phyloP scores from a whole-genome alignment of 1,284 basidiomycete genomes.

The Microbotryum violaceum region DNA sequence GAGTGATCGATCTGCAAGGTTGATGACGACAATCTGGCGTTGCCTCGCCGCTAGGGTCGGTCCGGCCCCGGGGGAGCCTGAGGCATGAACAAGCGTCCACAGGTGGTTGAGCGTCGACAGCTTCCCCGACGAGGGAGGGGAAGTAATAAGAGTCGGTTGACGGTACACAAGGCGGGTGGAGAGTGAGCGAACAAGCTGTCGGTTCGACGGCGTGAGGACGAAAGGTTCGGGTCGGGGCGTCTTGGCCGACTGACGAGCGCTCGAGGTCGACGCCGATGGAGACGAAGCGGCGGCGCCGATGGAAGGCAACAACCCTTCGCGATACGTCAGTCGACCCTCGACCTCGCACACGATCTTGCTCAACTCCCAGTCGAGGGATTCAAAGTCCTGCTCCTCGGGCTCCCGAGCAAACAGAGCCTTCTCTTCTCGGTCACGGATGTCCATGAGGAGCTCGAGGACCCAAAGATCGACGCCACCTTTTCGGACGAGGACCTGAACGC shows the following conservation, averaged over 20 bases:
- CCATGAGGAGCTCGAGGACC: conserved; percentile 22
- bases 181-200: conserved; percentile 55
- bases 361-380: conserved; percentile 9
- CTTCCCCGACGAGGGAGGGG: conserved; percentile 84
- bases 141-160: conserved; percentile 75
- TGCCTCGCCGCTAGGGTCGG: conserved; percentile 21
- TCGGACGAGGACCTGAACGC: conserved; percentile 23
- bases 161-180: conserved; percentile 60
- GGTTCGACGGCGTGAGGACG: conserved; percentile 60
- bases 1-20: conserved; percentile 87
- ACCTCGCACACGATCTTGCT: conserved; percentile 18
- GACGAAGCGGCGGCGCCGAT: not conserved
- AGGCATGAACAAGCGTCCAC: conserved; percentile 51
- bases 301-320: conserved; percentile 26
- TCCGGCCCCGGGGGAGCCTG: conserved; percentile 49
- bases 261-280: not conserved
- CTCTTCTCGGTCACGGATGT: conserved; percentile 7
- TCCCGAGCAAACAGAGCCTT: not conserved
- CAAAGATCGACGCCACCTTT: conserved; percentile 21
- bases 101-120: conserved; percentile 73
- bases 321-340: conserved; percentile 18
- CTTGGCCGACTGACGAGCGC: conserved; percentile 2
- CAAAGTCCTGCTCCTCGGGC: not conserved
- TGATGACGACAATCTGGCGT: conserved; percentile 60
- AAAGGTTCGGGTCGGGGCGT: conserved; percentile 41